Evolutionary conservation across 441 rosid genomes (phyloP), one percentile per base, ranked within the genome.

Genomic region (Biscutella laevigata): DNA sequence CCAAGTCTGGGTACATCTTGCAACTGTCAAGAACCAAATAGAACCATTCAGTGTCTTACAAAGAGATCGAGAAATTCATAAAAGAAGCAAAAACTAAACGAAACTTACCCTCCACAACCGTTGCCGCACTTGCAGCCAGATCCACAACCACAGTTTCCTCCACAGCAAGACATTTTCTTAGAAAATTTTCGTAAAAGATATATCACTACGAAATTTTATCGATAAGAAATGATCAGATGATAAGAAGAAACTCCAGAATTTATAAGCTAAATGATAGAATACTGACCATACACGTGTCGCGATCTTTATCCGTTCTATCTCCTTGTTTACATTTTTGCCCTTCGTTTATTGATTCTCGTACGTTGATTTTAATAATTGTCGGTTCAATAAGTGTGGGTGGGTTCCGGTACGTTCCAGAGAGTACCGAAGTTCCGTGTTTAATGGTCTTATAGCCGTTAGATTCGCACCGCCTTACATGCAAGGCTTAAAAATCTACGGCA

Each of bases 91-190:
- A 30, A 12, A 32, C 0, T 1, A 10, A 27, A 28, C 5, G 8
- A 53, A 19, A 26, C 49, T 4, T 62, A 68, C 72, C 72, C 72
- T 55, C 67, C 68, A 10, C 72, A 68, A 4, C 68, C 59, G 51
- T 20, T 56, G 46, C 68, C 72, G 68, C 72, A 68, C 52, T 68
- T 68, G 64, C 72, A 68, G 46, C 46, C 72, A 62, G 68, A 62
- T 56, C 68, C 72, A 62, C 72, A 68, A 29, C 68, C 68, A 15
- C 68, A 68, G 64, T 62, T 68, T 50, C 68, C 72, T 30, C 72
- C 68, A 4, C 68, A 68, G 44, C 72, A 56, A 68, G 68, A 62
- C 68, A 68, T 68, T 50, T 62, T 62, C n/a, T n/a, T n/a, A n/a
- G n/a, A n/a, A n/a, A n/a, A n/a, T n/a, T n/a, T n/a, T n/a, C n/a